Base-by-base conservation (phyloP, 1,139 yeast genomes). In the Diutina pseudorugosa region DNA sequence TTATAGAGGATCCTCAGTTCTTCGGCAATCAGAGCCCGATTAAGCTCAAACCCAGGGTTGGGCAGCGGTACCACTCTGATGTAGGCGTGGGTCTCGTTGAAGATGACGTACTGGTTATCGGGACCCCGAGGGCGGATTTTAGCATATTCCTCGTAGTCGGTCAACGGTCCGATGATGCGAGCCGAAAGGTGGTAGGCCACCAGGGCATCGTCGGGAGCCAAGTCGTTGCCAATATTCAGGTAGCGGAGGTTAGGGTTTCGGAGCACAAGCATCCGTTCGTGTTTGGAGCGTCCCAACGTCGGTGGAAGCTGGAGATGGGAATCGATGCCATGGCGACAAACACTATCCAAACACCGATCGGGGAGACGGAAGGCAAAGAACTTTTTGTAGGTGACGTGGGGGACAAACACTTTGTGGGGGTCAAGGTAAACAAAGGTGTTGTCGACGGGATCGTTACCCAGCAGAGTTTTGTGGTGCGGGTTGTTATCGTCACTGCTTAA, bases 361-460 rank as follows among this genome's bases (percentile, higher is more conserved):
- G 77, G 77, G 30, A 72, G 57, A 50, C 62, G 65, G 58, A 72
- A 72, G 3, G 71, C 67, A 58, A 72, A 72, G 55, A 68, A 71
- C 56, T 71, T 71, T 58, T 72, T 72, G 58, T 72, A 72, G 3
- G 69, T 67, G 8, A 65, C 58, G 8, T 63, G 62, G 0, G 76
- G 75, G 44, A 60, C 58, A 25, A 72, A 62, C 11, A 68, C 58
- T 55, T 67, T 66, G 33, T 64, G 60, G 45, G 53, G 55, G 51
- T 69, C 62, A 45, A 72, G 63, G 49, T 63, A 65, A 47, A 65
- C 60, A 16, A 57, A 55, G 11, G 73, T 63, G 19, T 62, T 60
- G 56, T 72, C 77, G 3, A 60, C 55, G 0, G 74, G 72, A 54
- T 71, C 76, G 6, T 11, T 30, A 18, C n/a, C 27, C 11, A 5